Evolutionary conservation across 2,329 filamentous ascomycete species (phyloP), one percentile per base, ranked within the genome.

Genomic region (Nothopassalora personata): DNA sequence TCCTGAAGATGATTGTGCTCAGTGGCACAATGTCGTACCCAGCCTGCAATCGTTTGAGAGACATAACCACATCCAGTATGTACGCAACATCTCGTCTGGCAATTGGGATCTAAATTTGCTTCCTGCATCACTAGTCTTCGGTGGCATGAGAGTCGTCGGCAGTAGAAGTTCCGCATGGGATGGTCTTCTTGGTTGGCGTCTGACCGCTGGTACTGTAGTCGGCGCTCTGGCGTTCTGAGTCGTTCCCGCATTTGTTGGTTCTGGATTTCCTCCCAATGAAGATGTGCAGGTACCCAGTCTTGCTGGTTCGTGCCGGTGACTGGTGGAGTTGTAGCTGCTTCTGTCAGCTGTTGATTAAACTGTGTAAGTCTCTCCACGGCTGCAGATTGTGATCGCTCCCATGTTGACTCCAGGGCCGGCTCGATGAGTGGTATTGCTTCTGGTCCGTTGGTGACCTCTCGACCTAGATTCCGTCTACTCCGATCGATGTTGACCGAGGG

Each of bases 11-110:
- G 43, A 33, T 56, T 43, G 33, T 56, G 53, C n/a, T 47, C 53
- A 2, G 53, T 48, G 3, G 45, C 27, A 23, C 53, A 56, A 31
- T 64, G 61, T 53, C 43, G 30, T 5, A 60, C 51, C 61, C 61
- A 64, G 31, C 53, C 58, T n/a, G 58, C 58, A 10, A 58, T 54
- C 15, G 54, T 60, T 11, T 57, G 56, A 7, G 61, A 61, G 8
- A 64, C 59, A 19, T 61, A 60, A 2, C 59, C 59, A 36, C 61
- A 64, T 36, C 57, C 57, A n/a, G 56, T 54, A n/a, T 64, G 61
- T 4, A 64, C 57, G 18, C 61, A 64, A 10, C 52, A 55, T 43
- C 61, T 36, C 52, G 59, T 54, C 28, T 48, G 59, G 23, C 60
- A 50, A 9, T 47, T 53, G 13, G 54, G 48, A 19, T 56, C 53